Base-by-base conservation (phyloP, 163 green algal species). In the Chloromonas sp. region DNA sequence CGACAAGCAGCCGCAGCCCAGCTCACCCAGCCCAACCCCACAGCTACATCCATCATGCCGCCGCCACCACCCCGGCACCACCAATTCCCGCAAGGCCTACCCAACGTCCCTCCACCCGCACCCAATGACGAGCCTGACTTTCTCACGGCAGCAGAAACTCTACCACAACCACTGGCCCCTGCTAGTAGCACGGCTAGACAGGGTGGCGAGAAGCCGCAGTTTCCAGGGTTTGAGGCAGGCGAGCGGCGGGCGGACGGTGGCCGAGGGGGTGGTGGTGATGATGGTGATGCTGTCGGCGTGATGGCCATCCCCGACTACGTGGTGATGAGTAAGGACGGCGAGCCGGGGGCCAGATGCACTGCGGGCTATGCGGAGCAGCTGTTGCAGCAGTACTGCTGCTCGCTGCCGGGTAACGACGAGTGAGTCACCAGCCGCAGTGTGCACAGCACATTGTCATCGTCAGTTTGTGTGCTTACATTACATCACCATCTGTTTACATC, bases 331-430 rank as follows among this genome's bases (percentile, higher is more conserved):
- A 11, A 11, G 5, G 5, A 74, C 11, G 5, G 66, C 66, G 66
- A 5, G 66, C 66, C 5, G 66, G 66, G 66, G 5, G 66, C 66
- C 66, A 5, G 66, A 5, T 74, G 66, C 66, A 15, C 66, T 74
- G 5, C 66, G 5, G 66, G 66, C 5, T 74, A 15, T 11, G 66
- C 66, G 11, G 66, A 74, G 66, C 5, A 5, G 66, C 66, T 70
- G 8, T 14, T 83, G 80, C 13, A 77, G 13, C 5, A 58, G n/a
- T 83, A 77, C 80, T 83, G 80, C 80, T 59, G 36, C 80, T 61
- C 14, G 14, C 60, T 83, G 60, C 80, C 80, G 1, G 80, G 80
- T 14, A 83, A 83, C 80, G 60, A 66, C 13, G 58, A 70, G 78
- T 82, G 58, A 82, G 78, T 82, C 11, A 5, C 5, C 66, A 74